Evolutionary conservation across 2,329 filamentous ascomycete species (phyloP).

Genomic region (Pyrenophora graminea): DNA sequence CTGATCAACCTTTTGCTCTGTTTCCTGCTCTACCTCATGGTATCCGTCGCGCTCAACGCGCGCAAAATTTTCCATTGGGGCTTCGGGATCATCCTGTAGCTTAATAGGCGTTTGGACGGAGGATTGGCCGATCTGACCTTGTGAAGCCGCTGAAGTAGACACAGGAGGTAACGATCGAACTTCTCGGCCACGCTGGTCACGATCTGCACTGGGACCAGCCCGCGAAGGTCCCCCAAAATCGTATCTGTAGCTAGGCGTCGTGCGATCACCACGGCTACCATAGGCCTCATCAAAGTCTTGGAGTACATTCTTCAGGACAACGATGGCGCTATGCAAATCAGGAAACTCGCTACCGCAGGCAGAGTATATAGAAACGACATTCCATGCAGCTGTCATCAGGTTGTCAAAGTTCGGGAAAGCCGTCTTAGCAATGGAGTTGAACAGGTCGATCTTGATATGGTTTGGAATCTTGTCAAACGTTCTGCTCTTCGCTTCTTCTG

Average conservation of each 20-base stretch:
- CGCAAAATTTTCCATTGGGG: not conserved
- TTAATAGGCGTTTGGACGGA: not conserved
- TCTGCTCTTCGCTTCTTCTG: constrained; percentile 27
- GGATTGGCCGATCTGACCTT: not conserved
- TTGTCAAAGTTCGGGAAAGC: constrained; percentile 40
- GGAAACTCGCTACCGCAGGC: constrained; percentile 32
- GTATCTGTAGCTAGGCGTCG: constrained; percentile 2
- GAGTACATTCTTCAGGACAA: constrained; percentile 32
- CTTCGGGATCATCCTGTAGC: not conserved
- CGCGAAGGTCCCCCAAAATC: constrained; percentile 2
- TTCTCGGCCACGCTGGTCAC: not conserved
- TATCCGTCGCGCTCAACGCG: not conserved
- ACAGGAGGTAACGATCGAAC: no score
- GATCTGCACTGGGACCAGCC: not conserved
- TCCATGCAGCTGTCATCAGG: constrained; percentile 39
- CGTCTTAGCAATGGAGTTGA: constrained; percentile 30
- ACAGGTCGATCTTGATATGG: constrained; percentile 32
- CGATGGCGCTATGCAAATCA: constrained; percentile 31
- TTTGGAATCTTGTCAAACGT: constrained; percentile 29
- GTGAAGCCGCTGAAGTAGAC: no score
- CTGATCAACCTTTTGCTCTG: no score
- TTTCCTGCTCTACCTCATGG: not conserved
- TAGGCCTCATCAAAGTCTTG: constrained; percentile 29
- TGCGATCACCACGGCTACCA: constrained; percentile 5
- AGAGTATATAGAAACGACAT: constrained; percentile 36